These are phyloP conservation scores for Nicotiana benthamiana DNA, from an alignment of 257 asterid species.

Conservation along the genomic window DNA sequence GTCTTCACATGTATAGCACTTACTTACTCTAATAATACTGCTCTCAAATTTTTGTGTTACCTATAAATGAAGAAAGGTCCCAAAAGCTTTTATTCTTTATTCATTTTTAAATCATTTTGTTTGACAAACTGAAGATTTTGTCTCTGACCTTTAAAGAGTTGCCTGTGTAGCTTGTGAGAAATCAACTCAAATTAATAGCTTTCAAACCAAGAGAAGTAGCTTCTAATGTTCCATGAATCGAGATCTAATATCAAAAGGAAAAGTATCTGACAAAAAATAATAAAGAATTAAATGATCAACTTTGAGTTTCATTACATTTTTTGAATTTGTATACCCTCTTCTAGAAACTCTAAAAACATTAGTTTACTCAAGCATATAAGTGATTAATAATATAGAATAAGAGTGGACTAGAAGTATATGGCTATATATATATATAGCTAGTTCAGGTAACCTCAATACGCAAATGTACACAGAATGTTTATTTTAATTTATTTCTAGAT, in stretches of 20 bases:
- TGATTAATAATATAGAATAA: neutral
- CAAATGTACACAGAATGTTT: neutral
- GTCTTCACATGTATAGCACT: neutral
- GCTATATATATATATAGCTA: neutral
- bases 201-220: constrained; percentile 18
- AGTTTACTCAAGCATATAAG: neutral
- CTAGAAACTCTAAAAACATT: constrained; percentile 5
- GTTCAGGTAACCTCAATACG: neutral
- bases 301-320: constrained; percentile 9
- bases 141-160: neutral
- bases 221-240: constrained; percentile 10
- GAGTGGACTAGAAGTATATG: neutral
- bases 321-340: neutral
- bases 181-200: neutral
- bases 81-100: constrained; percentile 1
- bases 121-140: neutral
- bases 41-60: constrained; percentile 11
- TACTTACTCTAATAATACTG: neutral
- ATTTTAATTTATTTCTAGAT: neutral
- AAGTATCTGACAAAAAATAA: neutral
- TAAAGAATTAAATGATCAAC: constrained; percentile 14
- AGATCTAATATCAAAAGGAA: neutral
- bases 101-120: neutral
- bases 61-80: constrained; percentile 26
- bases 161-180: neutral